Evolutionary conservation across 2,329 filamentous ascomycete genomes (phyloP), one percentile per base, ranked within the genome.

Genomic region (Beauveria asiatica): DNA sequence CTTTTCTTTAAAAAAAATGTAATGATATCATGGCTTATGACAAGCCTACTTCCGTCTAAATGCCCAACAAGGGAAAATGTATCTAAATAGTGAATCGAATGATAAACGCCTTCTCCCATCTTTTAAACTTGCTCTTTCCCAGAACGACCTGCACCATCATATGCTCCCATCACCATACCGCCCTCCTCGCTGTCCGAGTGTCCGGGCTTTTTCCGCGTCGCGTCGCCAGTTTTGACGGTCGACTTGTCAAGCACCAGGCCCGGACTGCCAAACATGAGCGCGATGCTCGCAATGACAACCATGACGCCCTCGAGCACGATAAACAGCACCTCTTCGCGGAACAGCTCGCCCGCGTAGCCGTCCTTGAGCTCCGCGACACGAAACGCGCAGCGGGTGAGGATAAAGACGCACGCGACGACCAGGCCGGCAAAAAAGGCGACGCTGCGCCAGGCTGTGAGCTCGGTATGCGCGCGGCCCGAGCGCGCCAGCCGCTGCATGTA

Each of bases 301-400:
- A 75, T 60, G 16, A 67, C 62, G 44, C 50, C 53, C 19, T 60
- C 62, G 13, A 61, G 60, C 41, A 44, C 48, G 37, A 62, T 60
- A 59, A 23, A 61, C 16, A 23, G 51, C 19, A 23, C 17, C 51
- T 53, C 37, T 16, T 53, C 51, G 51, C 51, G 51, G 1, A 53
- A 53, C 19, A 53, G 51, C 51, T 7, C 67, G 1, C 83, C 84
- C 25, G 67, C 45, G 74, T 85, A 89, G 4, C 86, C 86, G 39
- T 85, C 78, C 62, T 78, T 80, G 57, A 90, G 73, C 76, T 90
- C 87, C 5, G 81, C 82, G 41, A 88, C 83, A 62, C 87, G 81
- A 70, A 83, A 89, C 56, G 81, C 77, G 66, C 83, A 87, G 49
- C 87, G 78, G 25, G 81, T 77, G 51, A 88, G 78, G 66, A 89